Evolutionary conservation across 441 rosid genomes (phyloP).

Genomic region (Caryocar brasiliense): DNA sequence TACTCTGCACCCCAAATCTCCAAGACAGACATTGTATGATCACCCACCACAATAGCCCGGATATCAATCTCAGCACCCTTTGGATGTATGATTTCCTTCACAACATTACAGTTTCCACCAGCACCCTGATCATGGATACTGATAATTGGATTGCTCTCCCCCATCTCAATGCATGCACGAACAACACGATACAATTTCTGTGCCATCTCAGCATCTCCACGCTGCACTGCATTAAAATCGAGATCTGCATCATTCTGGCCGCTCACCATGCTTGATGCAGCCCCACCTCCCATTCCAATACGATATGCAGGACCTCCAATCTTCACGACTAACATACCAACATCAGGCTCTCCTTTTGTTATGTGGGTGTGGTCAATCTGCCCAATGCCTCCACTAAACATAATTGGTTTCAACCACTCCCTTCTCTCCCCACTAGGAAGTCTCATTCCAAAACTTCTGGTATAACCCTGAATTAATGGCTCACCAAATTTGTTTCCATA

Average conservation of each 20-base stretch:
- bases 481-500: slow-evolving; percentile 95
- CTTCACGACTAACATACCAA: slow-evolving; percentile 89
- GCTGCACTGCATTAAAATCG: slow-evolving; percentile 95
- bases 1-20: slow-evolving; percentile 99
- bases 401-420: slow-evolving; percentile 96
- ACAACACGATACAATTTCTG: slow-evolving; percentile 87
- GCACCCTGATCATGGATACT: slow-evolving; percentile 99
- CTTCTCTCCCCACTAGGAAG: slow-evolving; percentile 88
- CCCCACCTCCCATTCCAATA: slow-evolving; percentile 97
- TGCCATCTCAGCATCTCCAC: slow-evolving; percentile 97
- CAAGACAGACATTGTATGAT: slow-evolving; percentile 86
- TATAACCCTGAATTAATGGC: slow-evolving; percentile 86
- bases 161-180: slow-evolving; percentile 90
- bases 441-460: slow-evolving; percentile 86
- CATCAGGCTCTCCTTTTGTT: slow-evolving; percentile 74
- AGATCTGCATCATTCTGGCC: slow-evolving; percentile 92
- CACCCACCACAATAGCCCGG: slow-evolving; percentile 75
- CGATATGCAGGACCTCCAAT: slow-evolving; percentile 98
- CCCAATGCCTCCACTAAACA: slow-evolving; percentile 93
- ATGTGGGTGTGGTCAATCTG: slow-evolving; percentile 85
- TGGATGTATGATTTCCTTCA: slow-evolving; percentile 88
- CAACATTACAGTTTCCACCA: slow-evolving; percentile 95
- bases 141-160: slow-evolving; percentile 76
- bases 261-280: slow-evolving; percentile 95
- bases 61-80: slow-evolving; percentile 87